Evolutionary conservation across 129 eudicot species (phyloP).

Genomic region (Lonicera japonica): DNA sequence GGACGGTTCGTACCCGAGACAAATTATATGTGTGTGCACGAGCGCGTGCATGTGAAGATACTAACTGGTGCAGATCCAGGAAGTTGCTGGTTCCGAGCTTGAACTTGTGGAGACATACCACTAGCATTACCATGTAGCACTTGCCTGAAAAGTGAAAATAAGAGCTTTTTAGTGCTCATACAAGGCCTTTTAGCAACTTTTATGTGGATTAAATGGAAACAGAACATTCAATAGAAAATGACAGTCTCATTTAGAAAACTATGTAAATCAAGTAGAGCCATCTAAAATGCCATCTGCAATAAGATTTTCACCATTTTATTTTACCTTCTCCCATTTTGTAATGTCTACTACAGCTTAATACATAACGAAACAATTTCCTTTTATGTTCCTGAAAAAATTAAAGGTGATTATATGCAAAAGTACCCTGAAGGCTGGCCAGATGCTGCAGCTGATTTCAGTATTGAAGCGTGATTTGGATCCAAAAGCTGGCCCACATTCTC

Average conservation of each 20-base stretch:
- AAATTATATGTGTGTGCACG: too few species aligned
- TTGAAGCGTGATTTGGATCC: constrained; percentile 85
- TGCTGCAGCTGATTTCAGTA: constrained; percentile 83
- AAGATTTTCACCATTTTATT: neutral
- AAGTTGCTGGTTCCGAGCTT: constrained; percentile 81
- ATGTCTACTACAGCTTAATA: neutral
- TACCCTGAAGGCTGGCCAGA: constrained; percentile 95
- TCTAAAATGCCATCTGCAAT: too few species aligned
- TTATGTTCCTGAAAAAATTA: neutral
- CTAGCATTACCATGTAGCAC: constrained; percentile 89
- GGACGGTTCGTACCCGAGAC: too few species aligned
- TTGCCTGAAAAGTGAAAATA: constrained; percentile 75
- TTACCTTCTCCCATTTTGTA: neutral
- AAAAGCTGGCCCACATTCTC: constrained; percentile 78
- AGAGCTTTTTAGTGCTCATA: neutral
- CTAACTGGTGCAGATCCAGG: constrained; percentile 83
- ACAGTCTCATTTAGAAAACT: neutral
- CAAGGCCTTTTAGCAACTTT: neutral
- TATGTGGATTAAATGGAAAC: neutral
- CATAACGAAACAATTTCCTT: neutral
- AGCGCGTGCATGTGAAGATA: neutral
- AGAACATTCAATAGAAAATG: neutral
- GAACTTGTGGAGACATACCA: constrained; percentile 82
- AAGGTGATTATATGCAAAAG: neutral
- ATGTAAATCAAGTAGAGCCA: too few species aligned